Base-by-base conservation (phyloP, 371 early-diverging fungal genomes). In the Mucor indicus region DNA sequence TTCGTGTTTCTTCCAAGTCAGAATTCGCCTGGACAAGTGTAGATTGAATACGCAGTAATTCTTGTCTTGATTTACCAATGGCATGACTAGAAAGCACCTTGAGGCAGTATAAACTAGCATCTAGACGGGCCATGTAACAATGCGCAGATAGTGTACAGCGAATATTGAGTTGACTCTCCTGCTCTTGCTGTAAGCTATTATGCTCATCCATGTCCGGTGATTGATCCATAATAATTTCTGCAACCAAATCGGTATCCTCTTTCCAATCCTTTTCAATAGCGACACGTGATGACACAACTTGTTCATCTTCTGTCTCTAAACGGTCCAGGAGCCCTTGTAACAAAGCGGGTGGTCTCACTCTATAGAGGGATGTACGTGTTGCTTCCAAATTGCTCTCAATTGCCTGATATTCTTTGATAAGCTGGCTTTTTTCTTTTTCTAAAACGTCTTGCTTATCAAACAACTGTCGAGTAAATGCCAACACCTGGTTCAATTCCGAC, bases 61-160 rank as follows among this genome's bases (percentile, higher is more conserved):
- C 50, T 52, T 45, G 74, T 12, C 74, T 68, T 39, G 61, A 75
- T 33, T 63, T 68, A 44, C 50, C 62, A 38, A 57, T 76, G 42
- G 55, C 67, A 57, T 53, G 72, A 60, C 30, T 72, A 10, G 59
- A 75, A 31, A 47, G 56, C 22, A 81, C 77, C 60, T 81, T 78
- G 44, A 81, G 75, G 2, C 77, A 73, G 37, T 79, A 78, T 0
- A 81, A 54, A 22, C 79, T 81, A 11, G 82, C 77, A 56, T 80
- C 79, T 4, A 81, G 61, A 4, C 72, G 55, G 12, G 62, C 35
- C 4, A 72, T 44, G 7, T 63, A 54, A 12, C 76, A 77, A 23
- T 65, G 64, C 6, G 53, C 36, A 4, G 53, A 44, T 7, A 58
- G 48, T 16, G 44, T 19, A 36, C 53, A 58, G 17, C 53, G 59